Percentiles rank a stretch among this genome's conserved stretches.
phyloP scores from a whole-genome alignment of 2,329 filamentous ascomycete genomes.

The Paecilomyces niveus region DNA sequence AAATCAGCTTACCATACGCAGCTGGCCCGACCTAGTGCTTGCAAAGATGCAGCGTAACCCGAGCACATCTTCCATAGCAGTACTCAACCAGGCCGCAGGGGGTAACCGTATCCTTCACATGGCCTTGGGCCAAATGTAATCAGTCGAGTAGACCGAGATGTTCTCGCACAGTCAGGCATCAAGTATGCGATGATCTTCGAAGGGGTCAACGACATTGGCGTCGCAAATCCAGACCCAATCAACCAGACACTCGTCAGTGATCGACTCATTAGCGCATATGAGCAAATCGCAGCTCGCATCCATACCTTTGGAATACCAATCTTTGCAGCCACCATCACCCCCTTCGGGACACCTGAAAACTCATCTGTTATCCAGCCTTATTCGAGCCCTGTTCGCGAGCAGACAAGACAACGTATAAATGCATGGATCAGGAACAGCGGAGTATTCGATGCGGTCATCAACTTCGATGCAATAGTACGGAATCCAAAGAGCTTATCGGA shows the following conservation, averaged over 20 bases:
- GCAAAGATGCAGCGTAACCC: conserved; percentile 43
- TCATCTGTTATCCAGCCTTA: conserved; percentile 43
- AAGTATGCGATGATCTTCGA: conserved; percentile 60
- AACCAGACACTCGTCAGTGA: conserved; percentile 45
- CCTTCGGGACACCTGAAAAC: conserved; percentile 43
- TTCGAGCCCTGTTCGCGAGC: conserved; percentile 47
- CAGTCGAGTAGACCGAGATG: conserved; percentile 57
- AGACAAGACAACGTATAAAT: conserved; percentile 52
- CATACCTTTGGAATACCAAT: conserved; percentile 49
- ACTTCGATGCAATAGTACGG: conserved; percentile 54
- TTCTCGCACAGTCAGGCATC: conserved; percentile 51
- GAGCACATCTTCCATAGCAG: conserved; percentile 43
- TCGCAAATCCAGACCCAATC: conserved; percentile 35
- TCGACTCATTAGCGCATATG: conserved; percentile 50
- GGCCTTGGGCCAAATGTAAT: conserved; percentile 57
- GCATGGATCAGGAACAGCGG: conserved; percentile 52
- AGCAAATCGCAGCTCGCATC: conserved; percentile 50
- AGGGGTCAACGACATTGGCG: conserved; percentile 63
- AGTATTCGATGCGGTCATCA: conserved; percentile 54
- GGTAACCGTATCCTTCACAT: conserved; percentile 58
- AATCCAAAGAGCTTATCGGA: conserved; percentile 44
- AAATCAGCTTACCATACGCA: conserved; percentile 4
- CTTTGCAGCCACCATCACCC: conserved; percentile 61
- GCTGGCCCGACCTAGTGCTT: conserved; percentile 54
- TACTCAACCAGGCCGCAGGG: conserved; percentile 61